Conservation (phyloP, 2,329 filamentous ascomycete genomes). For the Clarireedia paspali region DNA sequence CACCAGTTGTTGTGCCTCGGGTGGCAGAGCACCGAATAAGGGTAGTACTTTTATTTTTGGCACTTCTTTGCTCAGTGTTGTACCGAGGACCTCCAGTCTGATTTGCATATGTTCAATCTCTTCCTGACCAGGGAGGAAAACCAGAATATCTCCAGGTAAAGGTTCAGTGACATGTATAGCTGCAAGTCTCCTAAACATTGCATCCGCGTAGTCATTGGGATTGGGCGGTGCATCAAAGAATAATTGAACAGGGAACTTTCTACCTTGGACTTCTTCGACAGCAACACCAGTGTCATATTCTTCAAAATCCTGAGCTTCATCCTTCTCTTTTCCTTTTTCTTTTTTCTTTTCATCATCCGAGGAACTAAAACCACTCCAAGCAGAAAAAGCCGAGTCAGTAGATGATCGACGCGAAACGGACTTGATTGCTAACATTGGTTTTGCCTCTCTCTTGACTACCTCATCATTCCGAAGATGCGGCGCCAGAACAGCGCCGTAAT, state of each 20-base stretch:
- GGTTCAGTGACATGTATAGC: conserved; percentile 82
- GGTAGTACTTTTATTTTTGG: conserved; percentile 69
- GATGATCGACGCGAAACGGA: conserved; percentile 12
- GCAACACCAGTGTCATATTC: conserved; percentile 21
- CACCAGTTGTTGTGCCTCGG: conserved; percentile 76
- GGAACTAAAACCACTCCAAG: conserved; percentile 21
- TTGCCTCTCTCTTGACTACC: neutral
- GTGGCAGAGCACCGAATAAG: conserved; percentile 83
- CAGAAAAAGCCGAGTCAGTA: conserved; percentile 14
- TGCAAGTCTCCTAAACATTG: conserved; percentile 73
- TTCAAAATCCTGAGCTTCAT: neutral
- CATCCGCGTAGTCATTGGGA: conserved; percentile 63
- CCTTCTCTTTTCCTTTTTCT: neutral
- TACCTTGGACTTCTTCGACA: conserved; percentile 62
- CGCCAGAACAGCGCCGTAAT: conserved; percentile 19
- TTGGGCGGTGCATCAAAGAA: conserved; percentile 69
- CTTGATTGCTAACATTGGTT: conserved; percentile 2
- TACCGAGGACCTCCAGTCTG: conserved; percentile 72
- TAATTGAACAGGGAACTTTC: conserved; percentile 78
- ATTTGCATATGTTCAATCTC: conserved; percentile 79
- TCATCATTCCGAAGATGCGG: conserved; percentile 15
- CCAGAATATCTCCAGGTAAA: conserved; percentile 87
- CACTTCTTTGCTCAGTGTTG: conserved; percentile 63
- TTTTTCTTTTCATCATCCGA: conserved; percentile 9
- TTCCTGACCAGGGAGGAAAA: conserved; percentile 88